phyloP scores from a whole-genome alignment of 306 rosid species.

The Hippophae gyantsensis region DNA sequence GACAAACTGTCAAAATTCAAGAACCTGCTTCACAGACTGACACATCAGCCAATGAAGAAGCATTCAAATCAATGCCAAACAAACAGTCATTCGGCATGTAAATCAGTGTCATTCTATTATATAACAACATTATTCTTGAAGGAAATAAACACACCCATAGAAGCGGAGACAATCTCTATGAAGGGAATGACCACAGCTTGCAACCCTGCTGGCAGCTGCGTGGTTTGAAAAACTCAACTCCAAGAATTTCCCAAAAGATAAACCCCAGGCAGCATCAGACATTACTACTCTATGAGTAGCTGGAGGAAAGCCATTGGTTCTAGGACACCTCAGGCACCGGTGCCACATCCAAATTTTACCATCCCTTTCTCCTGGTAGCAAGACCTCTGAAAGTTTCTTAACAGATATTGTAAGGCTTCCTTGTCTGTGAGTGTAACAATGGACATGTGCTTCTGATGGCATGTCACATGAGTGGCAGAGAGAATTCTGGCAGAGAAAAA shows the following conservation, averaged over 20 bases:
- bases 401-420: slow-evolving; percentile 83
- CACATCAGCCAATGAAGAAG: neutral
- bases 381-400: slow-evolving; percentile 43
- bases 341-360: slow-evolving; percentile 98
- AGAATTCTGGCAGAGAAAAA: slow-evolving; percentile 40
- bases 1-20: neutral
- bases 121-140: neutral
- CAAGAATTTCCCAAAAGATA: slow-evolving; percentile 82
- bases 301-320: slow-evolving; percentile 73
- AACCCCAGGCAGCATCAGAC: slow-evolving; percentile 95
- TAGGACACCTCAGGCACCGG: slow-evolving; percentile 77
- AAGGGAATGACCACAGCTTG: slow-evolving; percentile 84
- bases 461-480: slow-evolving; percentile 60
- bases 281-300: slow-evolving; percentile 74
- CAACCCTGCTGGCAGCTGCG: slow-evolving; percentile 89
- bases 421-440: slow-evolving; percentile 77
- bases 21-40: neutral
- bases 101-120: neutral
- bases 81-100: neutral
- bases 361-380: slow-evolving; percentile 60
- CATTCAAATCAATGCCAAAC: neutral
- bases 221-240: slow-evolving; percentile 89
- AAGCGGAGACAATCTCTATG: slow-evolving; percentile 89
- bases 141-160: slow-evolving; percentile 50
- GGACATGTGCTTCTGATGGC: slow-evolving; percentile 82